phyloP scores from a whole-genome alignment of 129 eudicot species.

The Chrysanthemum lavandulifolium region DNA sequence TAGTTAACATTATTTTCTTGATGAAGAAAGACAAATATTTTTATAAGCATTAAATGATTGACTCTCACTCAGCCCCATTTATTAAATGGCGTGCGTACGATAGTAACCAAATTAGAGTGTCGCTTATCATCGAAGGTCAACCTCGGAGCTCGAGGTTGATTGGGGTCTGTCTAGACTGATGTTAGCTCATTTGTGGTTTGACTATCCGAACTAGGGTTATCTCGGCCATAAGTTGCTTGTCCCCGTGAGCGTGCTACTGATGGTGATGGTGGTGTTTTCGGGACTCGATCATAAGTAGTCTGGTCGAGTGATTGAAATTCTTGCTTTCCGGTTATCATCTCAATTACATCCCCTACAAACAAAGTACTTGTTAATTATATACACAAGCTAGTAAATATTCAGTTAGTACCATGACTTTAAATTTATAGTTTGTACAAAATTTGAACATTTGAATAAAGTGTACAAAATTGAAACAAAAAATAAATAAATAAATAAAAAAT shows the following conservation, averaged over 20 bases:
- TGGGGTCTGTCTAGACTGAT: no score
- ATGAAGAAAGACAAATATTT: neutral
- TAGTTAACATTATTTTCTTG: no score
- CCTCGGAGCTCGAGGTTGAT: no score
- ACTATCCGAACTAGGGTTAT: neutral
- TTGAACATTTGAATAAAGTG: neutral
- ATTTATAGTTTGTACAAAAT: neutral
- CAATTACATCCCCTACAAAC: neutral
- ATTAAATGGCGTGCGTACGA: neutral
- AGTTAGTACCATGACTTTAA: neutral
- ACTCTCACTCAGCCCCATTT: neutral
- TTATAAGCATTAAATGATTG: neutral
- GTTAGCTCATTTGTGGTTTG: no score
- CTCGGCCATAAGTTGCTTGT: neutral
- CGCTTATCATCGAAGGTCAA: neutral
- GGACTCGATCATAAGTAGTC: neutral
- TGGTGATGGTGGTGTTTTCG: constrained; percentile 10
- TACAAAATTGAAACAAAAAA: neutral
- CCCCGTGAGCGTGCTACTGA: neutral
- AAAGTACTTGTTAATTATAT: neutral
- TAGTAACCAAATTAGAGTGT: neutral
- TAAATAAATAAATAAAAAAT: no score
- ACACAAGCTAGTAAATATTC: neutral
- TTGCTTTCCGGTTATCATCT: neutral
- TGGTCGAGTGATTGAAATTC: neutral